Evolutionary conservation across 805 yeast genomes (phyloP), one percentile per base, ranked within the genome.

Genomic region (Ogataea methanolica): DNA sequence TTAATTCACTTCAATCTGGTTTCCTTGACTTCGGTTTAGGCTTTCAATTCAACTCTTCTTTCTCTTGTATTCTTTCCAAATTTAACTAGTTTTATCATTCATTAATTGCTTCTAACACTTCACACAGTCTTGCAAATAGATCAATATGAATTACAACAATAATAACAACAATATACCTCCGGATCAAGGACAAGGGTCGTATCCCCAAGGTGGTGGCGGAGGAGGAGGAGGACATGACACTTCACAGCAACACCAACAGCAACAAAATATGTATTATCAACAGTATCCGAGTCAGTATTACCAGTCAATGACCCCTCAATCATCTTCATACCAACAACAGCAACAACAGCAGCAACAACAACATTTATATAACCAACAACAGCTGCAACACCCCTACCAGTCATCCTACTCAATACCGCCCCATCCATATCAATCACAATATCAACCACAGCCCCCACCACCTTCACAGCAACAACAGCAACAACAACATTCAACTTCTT

Each of bases 311-410:
- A 31, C 43, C 23, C 29, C 44, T 36, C n/a, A 48, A 35, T 21
- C 48, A 47, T 33, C 50, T 41, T 21, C 45, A 45, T 33, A 39
- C 37, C 44, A 33, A 19, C 48, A 14, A 33, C 50, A 14, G 26
- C 50, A 22, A 39, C 43, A 37, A 21, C 50, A 33, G 33, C 48
- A 21, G 33, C 53, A 40, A 39, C 45, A 16, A 15, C 46, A 44
- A 21, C 53, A 42, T 16, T 37, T 33, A 16, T 44, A 34, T 5
- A 42, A 34, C 5, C 52, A 47, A 36, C 48, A 43, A 39, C 52
- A 47, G 15, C 37, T 6, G 4, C 45, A 44, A 15, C 46, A 36
- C 36, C 36, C 26, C 33, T 47, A 45, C n/a, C 51, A 46, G 26
- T 2, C 12, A 29, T 31, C 42, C 35, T 6, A 39, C 15, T 17